A percentile compares a stretch with the other conserved stretches of the same genome.
Conservation (phyloP, 176 grass and related monocot species). For the Bromus sterilis region DNA sequence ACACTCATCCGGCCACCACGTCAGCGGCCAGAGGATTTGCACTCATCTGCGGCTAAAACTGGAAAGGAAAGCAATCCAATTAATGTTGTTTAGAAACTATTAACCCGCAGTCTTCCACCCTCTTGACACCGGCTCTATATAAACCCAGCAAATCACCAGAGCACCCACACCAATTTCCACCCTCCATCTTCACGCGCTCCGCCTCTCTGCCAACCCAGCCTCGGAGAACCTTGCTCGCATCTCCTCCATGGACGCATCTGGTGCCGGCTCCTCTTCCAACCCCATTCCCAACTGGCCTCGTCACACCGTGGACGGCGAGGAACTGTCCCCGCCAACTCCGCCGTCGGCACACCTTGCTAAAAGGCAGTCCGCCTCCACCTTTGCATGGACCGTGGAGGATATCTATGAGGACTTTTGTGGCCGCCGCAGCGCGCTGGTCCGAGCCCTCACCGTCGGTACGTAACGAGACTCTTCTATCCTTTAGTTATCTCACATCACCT, state of each 20-base stretch:
- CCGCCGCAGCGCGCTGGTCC: slow-evolving; percentile 42
- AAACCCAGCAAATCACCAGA: not conserved
- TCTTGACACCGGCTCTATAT: not conserved
- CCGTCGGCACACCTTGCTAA: not conserved
- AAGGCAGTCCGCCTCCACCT: not conserved
- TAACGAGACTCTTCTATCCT: not conserved
- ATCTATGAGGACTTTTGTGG: slow-evolving; percentile 38
- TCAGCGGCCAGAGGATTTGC: too few relatives aligned
- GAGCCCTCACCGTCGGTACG: slow-evolving; percentile 34
- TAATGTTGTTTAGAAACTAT: too few relatives aligned
- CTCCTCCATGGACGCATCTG: not conserved
- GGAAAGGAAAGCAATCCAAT: too few relatives aligned
- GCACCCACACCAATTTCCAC: not conserved
- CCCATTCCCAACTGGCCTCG: not conserved
- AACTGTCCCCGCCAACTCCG: not conserved
- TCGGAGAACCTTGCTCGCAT: not conserved
- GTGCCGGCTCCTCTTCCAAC: not conserved
- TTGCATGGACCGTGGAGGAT: slow-evolving; percentile 4
- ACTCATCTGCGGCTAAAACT: too few relatives aligned
- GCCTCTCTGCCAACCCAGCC: not conserved
- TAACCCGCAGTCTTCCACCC: not conserved
- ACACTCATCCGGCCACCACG: too few relatives aligned
- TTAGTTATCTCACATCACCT: too few relatives aligned
- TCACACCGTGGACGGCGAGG: not conserved
- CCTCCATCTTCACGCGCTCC: not conserved